These are phyloP conservation scores for Jackrogersella multiformis DNA, from an alignment of 495 filamentous ascomycete species.

Conservation along the genomic window DNA sequence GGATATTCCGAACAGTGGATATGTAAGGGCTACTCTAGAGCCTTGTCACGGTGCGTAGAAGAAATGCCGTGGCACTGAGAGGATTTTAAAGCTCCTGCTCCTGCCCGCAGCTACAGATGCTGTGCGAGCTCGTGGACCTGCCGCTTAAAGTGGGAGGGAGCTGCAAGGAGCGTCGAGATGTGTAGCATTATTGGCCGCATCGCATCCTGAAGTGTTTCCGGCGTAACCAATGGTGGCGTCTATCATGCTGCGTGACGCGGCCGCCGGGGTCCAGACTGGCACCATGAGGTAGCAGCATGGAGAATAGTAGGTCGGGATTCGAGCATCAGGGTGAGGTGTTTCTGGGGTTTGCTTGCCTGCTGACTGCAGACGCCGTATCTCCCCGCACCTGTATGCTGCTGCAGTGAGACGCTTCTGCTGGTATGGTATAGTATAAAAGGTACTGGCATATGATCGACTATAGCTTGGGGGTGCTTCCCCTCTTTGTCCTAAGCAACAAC, in stretches of 20 bases:
- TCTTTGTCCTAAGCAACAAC: conserved; percentile 3
- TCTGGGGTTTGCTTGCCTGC: conserved; percentile 40
- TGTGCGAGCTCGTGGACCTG: conserved; percentile 16
- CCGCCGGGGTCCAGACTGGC: conserved; percentile 11
- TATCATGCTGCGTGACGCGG: conserved; percentile 30
- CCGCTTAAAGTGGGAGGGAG: conserved; percentile 8
- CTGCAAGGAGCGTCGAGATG: conserved; percentile 5
- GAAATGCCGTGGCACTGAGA: conserved; percentile 1
- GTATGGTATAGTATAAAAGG: conserved; percentile 29
- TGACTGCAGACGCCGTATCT: conserved; percentile 43
- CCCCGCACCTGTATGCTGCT: conserved; percentile 38
- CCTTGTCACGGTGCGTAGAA: conserved; percentile 21
- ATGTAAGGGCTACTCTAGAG: conserved; percentile 1
- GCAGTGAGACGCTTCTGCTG: conserved; percentile 37
- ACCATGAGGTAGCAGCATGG: conserved; percentile 14
- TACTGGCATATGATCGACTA: conserved; percentile 21
- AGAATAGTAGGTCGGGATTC: conserved; percentile 34
- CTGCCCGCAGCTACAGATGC: not conserved
- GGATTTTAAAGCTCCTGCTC: not conserved
- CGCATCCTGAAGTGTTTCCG: conserved; percentile 2
- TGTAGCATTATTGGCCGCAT: conserved; percentile 23
- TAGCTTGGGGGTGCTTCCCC: not conserved
- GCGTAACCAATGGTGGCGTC: conserved; percentile 16
- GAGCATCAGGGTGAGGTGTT: conserved; percentile 20
- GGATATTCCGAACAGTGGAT: not conserved